These are phyloP conservation scores for Sporothrix globosa DNA, from an alignment of 2,329 filamentous ascomycete species.

Conservation along the genomic window DNA sequence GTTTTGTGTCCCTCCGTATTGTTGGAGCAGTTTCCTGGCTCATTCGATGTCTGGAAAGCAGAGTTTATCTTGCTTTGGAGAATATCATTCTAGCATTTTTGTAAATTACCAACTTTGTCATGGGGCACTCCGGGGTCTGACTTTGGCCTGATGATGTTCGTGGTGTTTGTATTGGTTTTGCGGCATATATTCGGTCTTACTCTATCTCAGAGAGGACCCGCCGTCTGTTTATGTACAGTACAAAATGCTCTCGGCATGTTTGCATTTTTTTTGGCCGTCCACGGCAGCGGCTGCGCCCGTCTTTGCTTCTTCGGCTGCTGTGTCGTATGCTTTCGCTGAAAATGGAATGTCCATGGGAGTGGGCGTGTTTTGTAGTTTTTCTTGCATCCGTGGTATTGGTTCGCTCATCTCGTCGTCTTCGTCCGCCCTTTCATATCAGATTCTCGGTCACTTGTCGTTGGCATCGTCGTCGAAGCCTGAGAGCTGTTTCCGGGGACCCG, in stretches of 20 bases:
- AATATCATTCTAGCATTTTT: background rate
- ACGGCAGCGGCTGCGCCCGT: constrained; percentile 14
- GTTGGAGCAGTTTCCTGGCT: background rate
- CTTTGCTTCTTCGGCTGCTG: background rate
- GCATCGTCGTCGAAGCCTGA: constrained; percentile 63
- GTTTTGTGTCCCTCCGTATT: background rate
- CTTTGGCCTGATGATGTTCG: no score
- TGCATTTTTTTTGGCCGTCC: background rate
- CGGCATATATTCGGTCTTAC: background rate
- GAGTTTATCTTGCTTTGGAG: background rate
- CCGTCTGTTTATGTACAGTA: constrained; percentile 7
- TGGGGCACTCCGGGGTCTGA: no score
- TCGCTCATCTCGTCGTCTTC: background rate
- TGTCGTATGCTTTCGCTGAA: constrained; percentile 14
- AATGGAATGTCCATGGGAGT: background rate
- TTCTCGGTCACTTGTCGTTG: constrained; percentile 32
- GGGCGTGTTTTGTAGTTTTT: background rate
- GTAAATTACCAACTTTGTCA: background rate
- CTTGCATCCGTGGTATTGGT: constrained; percentile 4
- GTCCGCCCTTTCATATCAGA: no score
- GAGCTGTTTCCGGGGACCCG: constrained; percentile 61
- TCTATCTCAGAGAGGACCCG: background rate
- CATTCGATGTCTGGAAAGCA: background rate
- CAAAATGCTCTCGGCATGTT: background rate
- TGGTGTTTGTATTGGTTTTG: constrained; percentile 1